phyloP scores from a whole-genome alignment of 495 filamentous ascomycete species.

The Rhizodiscina lignyota region DNA sequence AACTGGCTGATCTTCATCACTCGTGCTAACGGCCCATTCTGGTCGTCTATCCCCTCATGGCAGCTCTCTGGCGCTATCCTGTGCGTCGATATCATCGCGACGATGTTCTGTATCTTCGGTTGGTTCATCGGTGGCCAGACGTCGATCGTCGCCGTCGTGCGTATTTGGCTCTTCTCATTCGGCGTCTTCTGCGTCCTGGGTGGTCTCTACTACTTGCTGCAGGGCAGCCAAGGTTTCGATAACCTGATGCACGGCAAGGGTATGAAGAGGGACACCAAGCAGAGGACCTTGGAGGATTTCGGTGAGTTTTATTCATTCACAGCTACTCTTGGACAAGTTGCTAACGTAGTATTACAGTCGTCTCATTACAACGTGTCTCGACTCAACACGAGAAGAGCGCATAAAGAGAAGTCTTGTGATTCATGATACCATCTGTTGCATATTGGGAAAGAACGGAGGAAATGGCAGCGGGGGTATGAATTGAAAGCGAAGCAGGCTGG shows the following conservation, averaged over 20 bases:
- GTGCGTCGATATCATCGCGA: conserved; percentile 65
- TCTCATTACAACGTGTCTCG: conserved; percentile 71
- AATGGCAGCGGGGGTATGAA: too few relatives aligned
- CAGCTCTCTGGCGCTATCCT: conserved; percentile 62
- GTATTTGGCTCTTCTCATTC: conserved; percentile 81
- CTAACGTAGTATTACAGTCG: conserved; percentile 34
- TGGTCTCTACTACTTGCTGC: conserved; percentile 56
- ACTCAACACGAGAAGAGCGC: conserved; percentile 66
- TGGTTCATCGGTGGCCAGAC: conserved; percentile 53
- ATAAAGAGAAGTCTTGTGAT: too few relatives aligned
- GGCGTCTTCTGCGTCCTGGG: conserved; percentile 63
- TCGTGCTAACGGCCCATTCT: conserved; percentile 73
- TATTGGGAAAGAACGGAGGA: too few relatives aligned
- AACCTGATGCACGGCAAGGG: conserved; percentile 85
- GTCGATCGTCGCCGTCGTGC: conserved; percentile 60
- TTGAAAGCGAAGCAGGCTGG: too few relatives aligned
- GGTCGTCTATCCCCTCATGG: conserved; percentile 70
- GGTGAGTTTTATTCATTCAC: conserved; percentile 32
- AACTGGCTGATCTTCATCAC: conserved; percentile 98
- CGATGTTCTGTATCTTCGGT: conserved; percentile 69
- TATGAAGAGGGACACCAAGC: conserved; percentile 54
- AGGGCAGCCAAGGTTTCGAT: conserved; percentile 62
- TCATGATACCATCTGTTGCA: too few relatives aligned
- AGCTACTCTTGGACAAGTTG: conserved; percentile 1
- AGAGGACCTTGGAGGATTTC: conserved; percentile 71